Evolutionary conservation across 495 filamentous ascomycete species (phyloP).

Genomic region (Penicillium cinerascens): DNA sequence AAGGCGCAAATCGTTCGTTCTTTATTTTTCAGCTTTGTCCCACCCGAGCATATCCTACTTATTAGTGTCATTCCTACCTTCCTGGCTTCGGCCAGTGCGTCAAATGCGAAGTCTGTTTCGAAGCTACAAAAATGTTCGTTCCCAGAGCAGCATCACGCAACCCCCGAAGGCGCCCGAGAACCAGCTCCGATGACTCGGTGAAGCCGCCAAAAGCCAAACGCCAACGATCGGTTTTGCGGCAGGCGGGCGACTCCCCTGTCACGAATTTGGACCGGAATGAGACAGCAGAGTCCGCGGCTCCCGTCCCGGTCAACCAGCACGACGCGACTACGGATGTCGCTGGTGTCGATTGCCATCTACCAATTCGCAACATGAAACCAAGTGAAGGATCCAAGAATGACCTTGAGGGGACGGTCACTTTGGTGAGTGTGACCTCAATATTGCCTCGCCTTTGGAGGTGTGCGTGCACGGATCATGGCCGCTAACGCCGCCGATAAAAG

Average conservation of each 20-base stretch:
- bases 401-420: slow-evolving; percentile 57
- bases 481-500: slow-evolving; percentile 40
- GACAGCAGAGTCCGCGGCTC: slow-evolving; percentile 10
- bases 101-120: background rate
- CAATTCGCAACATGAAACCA: slow-evolving; percentile 57
- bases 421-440: slow-evolving; percentile 48
- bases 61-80: background rate
- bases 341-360: slow-evolving; percentile 45
- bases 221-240: slow-evolving; percentile 59
- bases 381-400: slow-evolving; percentile 43
- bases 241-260: slow-evolving; percentile 43
- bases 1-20: background rate
- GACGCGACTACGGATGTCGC: slow-evolving; percentile 6
- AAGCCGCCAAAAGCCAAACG: slow-evolving; percentile 69
- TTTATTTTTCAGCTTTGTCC: background rate
- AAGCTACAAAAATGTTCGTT: slow-evolving; percentile 56
- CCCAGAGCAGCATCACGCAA: slow-evolving; percentile 53
- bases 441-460: background rate
- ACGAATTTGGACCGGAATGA: slow-evolving; percentile 19
- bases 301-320: slow-evolving; percentile 8
- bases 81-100: slow-evolving; percentile 10
- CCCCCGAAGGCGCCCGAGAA: slow-evolving; percentile 65
- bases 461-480: slow-evolving; percentile 12
- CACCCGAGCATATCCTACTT: background rate
- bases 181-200: slow-evolving; percentile 59